Evolutionary conservation across 78 protist genomes (phyloP).

Genomic region (Chrysochromulina parva): DNA sequence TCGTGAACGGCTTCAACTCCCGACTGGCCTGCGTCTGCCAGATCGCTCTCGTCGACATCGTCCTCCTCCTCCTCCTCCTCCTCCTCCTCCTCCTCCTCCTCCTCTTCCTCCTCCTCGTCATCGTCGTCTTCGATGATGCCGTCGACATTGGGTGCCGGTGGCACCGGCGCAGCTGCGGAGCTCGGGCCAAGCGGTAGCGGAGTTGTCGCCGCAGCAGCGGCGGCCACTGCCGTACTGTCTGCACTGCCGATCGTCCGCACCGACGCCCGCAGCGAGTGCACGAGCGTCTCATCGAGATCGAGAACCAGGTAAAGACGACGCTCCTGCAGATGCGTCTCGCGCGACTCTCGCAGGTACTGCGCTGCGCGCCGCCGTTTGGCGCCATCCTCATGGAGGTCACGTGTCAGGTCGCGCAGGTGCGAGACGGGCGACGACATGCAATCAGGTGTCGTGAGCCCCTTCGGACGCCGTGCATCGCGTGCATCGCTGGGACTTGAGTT

Average conservation of each 20-base stretch:
- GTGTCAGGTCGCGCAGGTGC: background rate
- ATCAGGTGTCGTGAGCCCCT: background rate
- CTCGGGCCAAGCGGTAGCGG: too few species aligned
- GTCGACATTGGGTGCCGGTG: too few species aligned
- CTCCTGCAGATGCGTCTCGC: background rate
- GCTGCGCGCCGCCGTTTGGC: background rate
- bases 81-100: too few species aligned
- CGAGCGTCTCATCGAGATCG: slow-evolving; percentile 24
- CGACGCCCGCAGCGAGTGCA: slow-evolving; percentile 15
- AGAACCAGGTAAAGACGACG: background rate
- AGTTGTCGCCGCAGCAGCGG: too few species aligned
- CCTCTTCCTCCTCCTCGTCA: too few species aligned
- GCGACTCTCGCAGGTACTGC: background rate
- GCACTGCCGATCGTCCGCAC: background rate
- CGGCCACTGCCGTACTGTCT: too few species aligned
- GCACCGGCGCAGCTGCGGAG: too few species aligned
- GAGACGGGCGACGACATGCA: background rate
- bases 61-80: background rate
- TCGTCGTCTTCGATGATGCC: too few species aligned
- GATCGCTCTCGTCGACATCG: background rate
- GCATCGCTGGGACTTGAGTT: too few species aligned
- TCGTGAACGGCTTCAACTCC: too few species aligned
- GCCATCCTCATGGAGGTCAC: background rate
- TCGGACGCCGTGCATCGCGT: too few species aligned
- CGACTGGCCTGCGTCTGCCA: too few species aligned